phyloP scores from a whole-genome alignment of 345 rosid genomes.

The Camelina sativa region DNA sequence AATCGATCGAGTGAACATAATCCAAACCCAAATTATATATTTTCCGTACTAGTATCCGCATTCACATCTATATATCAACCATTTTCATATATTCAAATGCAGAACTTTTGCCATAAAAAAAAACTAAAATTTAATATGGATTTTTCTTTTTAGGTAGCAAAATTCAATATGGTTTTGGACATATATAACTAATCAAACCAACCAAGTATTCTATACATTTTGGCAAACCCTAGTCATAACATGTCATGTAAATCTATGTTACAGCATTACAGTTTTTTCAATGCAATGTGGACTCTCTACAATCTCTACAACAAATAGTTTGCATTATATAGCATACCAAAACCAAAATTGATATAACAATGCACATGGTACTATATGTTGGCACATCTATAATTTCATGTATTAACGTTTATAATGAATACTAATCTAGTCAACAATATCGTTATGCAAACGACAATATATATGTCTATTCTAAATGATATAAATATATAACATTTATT shows the following conservation, averaged over 20 bases:
- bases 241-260: neutral
- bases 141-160: neutral
- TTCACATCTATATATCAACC: neutral
- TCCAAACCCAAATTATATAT: too few species aligned
- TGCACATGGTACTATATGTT: conserved; percentile 1
- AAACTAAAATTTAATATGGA: neutral
- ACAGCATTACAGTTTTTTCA: neutral
- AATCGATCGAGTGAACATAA: neutral
- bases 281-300: neutral
- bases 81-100: neutral
- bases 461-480: neutral
- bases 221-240: neutral
- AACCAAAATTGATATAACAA: neutral
- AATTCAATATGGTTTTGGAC: neutral
- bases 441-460: neutral
- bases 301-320: neutral
- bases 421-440: neutral
- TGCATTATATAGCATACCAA: neutral
- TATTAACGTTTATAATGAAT: neutral
- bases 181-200: neutral
- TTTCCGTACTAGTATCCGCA: neutral
- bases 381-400: neutral
- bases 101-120: neutral
- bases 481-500: neutral
- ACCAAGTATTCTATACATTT: neutral